A percentile compares a stretch with the other conserved stretches of the same genome.
These are phyloP conservation scores for Mortierella sp. DNA, from an alignment of 371 early-diverging fungal species.

Conservation along the genomic window DNA sequence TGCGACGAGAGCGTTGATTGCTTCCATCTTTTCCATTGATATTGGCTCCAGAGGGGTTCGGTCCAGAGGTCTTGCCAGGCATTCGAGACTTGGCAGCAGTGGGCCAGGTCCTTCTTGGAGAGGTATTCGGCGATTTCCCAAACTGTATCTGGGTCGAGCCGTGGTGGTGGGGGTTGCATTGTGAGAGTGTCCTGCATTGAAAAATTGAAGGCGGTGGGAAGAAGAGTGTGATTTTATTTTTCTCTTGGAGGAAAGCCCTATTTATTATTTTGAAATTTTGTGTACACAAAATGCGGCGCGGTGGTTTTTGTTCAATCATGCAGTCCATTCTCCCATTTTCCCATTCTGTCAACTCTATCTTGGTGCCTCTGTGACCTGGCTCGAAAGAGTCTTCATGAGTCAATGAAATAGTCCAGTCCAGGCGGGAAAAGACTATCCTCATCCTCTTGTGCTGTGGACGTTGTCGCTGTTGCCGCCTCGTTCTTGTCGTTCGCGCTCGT, in stretches of 20 bases:
- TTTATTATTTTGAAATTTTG: neutral
- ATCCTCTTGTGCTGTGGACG: slow-evolving; percentile 18
- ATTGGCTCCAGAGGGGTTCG: neutral
- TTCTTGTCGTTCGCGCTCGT: neutral
- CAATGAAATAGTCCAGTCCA: slow-evolving; percentile 34
- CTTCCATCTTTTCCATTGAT: neutral
- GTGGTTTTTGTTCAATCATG: neutral
- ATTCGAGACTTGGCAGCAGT: neutral
- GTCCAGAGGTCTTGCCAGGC: neutral
- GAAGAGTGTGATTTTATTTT: neutral
- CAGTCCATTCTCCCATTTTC: neutral
- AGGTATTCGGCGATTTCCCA: neutral
- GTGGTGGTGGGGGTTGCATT: neutral
- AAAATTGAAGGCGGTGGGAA: too few relatives aligned
- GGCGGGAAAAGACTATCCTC: slow-evolving; percentile 41
- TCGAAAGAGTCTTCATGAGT: neutral
- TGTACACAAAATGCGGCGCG: neutral
- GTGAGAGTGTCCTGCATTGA: neutral
- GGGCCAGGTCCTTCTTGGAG: neutral
- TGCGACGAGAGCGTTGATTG: neutral
- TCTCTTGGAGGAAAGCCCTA: neutral
- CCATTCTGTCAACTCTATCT: neutral
- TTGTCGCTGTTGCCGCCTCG: neutral
- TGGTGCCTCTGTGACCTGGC: neutral
- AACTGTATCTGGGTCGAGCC: neutral